These are phyloP conservation scores for Murraya paniculata DNA, from an alignment of 345 rosid genomes.

Conservation along the genomic window DNA sequence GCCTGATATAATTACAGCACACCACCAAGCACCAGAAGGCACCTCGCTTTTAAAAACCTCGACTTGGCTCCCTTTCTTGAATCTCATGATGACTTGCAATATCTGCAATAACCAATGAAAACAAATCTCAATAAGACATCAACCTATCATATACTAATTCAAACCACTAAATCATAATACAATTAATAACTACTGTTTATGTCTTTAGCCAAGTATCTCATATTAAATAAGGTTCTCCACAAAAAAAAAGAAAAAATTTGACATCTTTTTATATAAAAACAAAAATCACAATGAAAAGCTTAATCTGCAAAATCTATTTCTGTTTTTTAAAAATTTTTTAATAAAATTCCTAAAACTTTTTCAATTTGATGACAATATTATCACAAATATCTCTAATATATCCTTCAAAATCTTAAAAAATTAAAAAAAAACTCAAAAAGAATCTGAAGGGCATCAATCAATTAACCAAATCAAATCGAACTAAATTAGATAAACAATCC, in stretches of 20 bases:
- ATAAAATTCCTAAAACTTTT: neutral
- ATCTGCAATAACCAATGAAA: neutral
- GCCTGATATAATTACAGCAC: conserved; percentile 54
- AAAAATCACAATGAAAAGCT: neutral
- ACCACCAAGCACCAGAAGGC: conserved; percentile 51
- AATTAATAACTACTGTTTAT: neutral
- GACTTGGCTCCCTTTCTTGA: conserved; percentile 55
- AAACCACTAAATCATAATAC: neutral
- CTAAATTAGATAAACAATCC: neutral
- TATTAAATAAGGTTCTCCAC: neutral
- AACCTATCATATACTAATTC: neutral
- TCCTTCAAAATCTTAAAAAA: neutral
- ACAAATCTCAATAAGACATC: neutral
- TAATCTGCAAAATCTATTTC: neutral
- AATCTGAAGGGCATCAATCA: neutral
- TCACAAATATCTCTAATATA: neutral
- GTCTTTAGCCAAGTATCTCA: neutral
- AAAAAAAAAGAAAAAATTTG: neutral
- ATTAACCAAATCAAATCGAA: neutral
- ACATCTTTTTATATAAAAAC: neutral
- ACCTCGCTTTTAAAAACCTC: conserved; percentile 52
- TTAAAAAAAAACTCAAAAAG: neutral
- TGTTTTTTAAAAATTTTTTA: neutral
- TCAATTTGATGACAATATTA: neutral
- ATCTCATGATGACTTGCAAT: conserved; percentile 43